Evolutionary conservation across 495 filamentous ascomycete genomes (phyloP).

Genomic region (Tuber brumale): DNA sequence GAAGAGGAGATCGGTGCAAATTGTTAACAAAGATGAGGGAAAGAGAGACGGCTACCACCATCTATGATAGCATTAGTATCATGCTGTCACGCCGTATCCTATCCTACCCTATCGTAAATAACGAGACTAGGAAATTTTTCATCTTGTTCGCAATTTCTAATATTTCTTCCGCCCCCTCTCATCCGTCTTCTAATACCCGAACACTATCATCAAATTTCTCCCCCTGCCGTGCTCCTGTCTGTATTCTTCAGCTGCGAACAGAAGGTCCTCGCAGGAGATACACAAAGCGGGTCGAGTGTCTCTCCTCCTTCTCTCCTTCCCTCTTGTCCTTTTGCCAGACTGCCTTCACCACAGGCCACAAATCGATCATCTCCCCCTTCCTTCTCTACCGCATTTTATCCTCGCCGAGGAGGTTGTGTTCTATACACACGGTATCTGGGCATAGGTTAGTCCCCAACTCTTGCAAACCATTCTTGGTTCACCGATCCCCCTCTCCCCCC

Average conservation of each 20-base stretch:
- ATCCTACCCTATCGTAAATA: not conserved
- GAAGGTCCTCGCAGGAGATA: constrained; percentile 3
- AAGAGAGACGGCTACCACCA: not conserved
- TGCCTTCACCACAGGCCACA: not conserved
- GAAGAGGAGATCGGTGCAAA: not conserved
- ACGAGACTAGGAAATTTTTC: not conserved
- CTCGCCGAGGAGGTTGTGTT: not conserved
- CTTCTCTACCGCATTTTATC: not conserved
- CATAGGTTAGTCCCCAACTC: not conserved
- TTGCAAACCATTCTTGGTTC: not conserved
- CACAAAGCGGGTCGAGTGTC: constrained; percentile 3
- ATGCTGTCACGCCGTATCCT: not conserved
- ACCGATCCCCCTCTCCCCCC: constrained; percentile 7
- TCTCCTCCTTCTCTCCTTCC: not conserved
- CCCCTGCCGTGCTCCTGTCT: not conserved
- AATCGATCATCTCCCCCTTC: constrained; percentile 2
- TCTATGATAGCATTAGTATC: not conserved
- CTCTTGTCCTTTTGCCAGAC: not conserved
- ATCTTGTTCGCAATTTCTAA: not conserved
- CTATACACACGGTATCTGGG: not conserved
- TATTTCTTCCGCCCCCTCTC: not conserved
- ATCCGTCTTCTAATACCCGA: not conserved
- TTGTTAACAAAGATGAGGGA: not conserved
- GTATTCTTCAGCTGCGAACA: constrained; percentile 2
- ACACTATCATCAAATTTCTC: not conserved